These are phyloP conservation scores for Suhomyces bokatorum DNA, from an alignment of 1,139 yeast genomes.

Conservation along the genomic window DNA sequence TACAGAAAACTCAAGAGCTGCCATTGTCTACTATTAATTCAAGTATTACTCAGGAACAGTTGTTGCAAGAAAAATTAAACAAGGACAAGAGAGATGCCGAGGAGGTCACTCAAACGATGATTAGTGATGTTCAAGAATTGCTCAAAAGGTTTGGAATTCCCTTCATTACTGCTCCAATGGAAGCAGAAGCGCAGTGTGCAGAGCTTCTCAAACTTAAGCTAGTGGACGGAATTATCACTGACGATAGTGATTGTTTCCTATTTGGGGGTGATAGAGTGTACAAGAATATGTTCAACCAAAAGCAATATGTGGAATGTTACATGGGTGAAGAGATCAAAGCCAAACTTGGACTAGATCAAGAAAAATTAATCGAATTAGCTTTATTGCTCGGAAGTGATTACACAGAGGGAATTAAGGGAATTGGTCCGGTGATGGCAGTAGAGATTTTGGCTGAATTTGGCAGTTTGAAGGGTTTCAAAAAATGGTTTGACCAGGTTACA, in stretches of 20 bases:
- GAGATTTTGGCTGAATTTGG: conserved; percentile 91
- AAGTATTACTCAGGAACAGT: conserved; percentile 51
- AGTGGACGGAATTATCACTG: conserved; percentile 95
- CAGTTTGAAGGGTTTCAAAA: conserved; percentile 32
- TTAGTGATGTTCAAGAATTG: conserved; percentile 85
- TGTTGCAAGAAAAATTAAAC: conserved; percentile 58
- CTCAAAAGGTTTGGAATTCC: conserved; percentile 90
- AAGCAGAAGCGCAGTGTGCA: conserved; percentile 98
- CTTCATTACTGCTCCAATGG: conserved; percentile 93
- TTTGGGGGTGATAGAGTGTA: conserved; percentile 88
- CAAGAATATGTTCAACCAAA: conserved; percentile 93
- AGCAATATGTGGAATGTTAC: conserved; percentile 89
- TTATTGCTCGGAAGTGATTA: conserved; percentile 88
- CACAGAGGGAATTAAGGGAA: conserved; percentile 85
- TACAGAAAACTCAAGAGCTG: conserved; percentile 31
- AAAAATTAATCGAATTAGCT: conserved; percentile 74
- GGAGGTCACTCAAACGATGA: conserved; percentile 85
- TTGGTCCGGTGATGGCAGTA: conserved; percentile 92
- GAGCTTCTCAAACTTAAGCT: conserved; percentile 61
- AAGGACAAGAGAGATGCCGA: conserved; percentile 86
- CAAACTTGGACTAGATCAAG: conserved; percentile 65
- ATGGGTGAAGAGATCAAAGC: conserved; percentile 56
- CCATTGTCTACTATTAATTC: conserved; percentile 27
- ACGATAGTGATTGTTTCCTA: conserved; percentile 94
- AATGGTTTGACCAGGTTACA: conserved; percentile 41